Evolutionary conservation across 768 basidiomycete species (phyloP).

Genomic region (Boletus rubescentipes): DNA sequence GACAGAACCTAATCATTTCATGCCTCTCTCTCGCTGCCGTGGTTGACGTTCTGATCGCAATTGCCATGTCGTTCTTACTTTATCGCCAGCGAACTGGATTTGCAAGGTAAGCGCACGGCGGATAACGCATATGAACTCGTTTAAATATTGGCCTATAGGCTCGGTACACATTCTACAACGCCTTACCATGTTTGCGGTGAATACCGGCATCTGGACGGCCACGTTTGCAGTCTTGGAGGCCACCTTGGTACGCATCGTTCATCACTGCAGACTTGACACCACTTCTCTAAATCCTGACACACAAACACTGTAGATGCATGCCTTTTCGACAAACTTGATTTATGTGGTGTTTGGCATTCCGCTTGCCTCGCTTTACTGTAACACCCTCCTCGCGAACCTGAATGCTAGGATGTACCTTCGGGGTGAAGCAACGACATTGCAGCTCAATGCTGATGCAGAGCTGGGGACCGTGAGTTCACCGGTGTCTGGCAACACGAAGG

Average conservation of each 20-base stretch:
- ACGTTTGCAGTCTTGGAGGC: constrained; percentile 28
- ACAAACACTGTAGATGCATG: neutral
- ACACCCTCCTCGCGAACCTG: too few relatives aligned
- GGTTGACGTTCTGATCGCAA: constrained; percentile 7
- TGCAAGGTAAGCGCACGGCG: neutral
- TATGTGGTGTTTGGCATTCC: neutral
- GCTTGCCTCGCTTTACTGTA: neutral
- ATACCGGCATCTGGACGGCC: constrained; percentile 47
- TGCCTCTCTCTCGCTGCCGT: neutral
- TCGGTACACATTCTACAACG: constrained; percentile 4
- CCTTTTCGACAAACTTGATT: neutral
- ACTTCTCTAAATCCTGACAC: neutral
- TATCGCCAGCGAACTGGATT: neutral
- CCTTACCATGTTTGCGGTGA: constrained; percentile 14
- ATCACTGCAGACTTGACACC: neutral
- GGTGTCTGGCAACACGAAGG: too few relatives aligned
- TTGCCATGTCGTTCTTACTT: constrained; percentile 10
- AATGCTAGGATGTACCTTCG: too few relatives aligned
- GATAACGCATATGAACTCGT: neutral
- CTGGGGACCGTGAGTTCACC: too few relatives aligned
- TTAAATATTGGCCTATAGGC: neutral
- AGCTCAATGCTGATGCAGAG: too few relatives aligned
- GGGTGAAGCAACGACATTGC: too few relatives aligned
- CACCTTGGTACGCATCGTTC: constrained; percentile 6
- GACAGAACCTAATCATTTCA: neutral